A percentile compares a stretch with the other conserved stretches of the same genome.
Evolutionary conservation across 2,329 filamentous ascomycete genomes (phyloP).

Genomic region (Thermoascus crustaceus): DNA sequence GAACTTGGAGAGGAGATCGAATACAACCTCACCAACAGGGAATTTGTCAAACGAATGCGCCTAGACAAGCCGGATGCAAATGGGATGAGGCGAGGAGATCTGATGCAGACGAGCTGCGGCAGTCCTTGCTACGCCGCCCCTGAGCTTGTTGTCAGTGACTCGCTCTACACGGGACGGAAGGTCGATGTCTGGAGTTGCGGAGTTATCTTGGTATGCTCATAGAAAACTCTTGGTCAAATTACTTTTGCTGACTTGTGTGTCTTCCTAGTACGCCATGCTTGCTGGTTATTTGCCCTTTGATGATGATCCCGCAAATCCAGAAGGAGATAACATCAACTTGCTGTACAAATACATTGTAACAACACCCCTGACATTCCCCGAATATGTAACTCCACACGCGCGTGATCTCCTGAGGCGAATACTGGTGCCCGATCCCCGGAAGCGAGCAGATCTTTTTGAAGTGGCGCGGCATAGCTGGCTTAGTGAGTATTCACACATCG

Average conservation of each 20-base stretch:
- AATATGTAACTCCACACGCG: conserved; percentile 96
- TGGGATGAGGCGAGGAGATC: conserved; percentile 74
- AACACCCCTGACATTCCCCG: conserved; percentile 91
- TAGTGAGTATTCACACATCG: conserved; percentile 92
- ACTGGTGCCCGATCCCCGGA: conserved; percentile 86
- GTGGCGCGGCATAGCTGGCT: conserved; percentile 97
- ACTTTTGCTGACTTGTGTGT: background rate
- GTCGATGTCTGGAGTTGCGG: conserved; percentile 99
- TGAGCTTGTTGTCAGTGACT: conserved; percentile 94
- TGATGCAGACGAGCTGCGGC: conserved; percentile 98
- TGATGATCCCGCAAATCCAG: conserved; percentile 94
- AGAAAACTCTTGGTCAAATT: no score
- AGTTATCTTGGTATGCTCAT: conserved; percentile 68
- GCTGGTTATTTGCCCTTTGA: conserved; percentile 96
- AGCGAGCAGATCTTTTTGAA: conserved; percentile 92
- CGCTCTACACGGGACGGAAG: conserved; percentile 91
- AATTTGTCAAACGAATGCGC: conserved; percentile 79
- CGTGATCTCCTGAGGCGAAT: conserved; percentile 87
- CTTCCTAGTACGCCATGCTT: conserved; percentile 90
- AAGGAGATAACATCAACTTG: conserved; percentile 98
- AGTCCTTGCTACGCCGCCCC: conserved; percentile 97
- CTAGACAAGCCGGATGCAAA: conserved; percentile 69
- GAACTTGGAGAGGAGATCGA: conserved; percentile 88
- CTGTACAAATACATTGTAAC: conserved; percentile 99
- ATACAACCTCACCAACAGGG: conserved; percentile 73